Percentiles rank a stretch among this genome's conserved stretches.
Conservation (phyloP, 2,329 filamentous ascomycete genomes). For the Madurella mycetomatis region DNA sequence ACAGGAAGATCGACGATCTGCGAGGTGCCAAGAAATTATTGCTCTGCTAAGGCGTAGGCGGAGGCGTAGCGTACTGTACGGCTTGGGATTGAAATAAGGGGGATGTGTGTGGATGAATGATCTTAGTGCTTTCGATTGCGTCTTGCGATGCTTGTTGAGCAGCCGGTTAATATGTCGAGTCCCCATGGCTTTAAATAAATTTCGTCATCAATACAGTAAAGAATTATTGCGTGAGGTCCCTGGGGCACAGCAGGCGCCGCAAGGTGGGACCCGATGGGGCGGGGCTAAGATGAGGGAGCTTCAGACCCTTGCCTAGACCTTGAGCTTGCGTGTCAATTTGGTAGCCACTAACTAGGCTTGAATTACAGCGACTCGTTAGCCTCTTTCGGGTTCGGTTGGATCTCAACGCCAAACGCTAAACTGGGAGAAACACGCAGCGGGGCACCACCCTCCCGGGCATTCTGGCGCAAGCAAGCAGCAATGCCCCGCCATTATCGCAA, state of each 20-base stretch:
- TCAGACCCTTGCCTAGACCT: too few relatives aligned
- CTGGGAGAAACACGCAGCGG: background rate
- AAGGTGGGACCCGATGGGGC: too few relatives aligned
- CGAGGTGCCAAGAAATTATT: constrained; percentile 25
- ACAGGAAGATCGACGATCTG: constrained; percentile 27
- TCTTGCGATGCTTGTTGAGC: too few relatives aligned
- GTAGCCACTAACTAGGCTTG: background rate
- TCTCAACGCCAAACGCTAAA: background rate
- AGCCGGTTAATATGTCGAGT: too few relatives aligned
- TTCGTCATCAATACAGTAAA: too few relatives aligned
- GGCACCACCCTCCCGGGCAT: background rate
- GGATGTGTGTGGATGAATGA: background rate
- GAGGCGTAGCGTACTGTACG: background rate
- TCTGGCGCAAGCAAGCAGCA: constrained; percentile 7
- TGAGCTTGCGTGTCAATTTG: too few relatives aligned
- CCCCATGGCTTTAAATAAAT: too few relatives aligned
- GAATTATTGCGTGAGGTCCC: too few relatives aligned
- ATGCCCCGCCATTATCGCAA: constrained; percentile 27
- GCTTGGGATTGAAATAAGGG: background rate
- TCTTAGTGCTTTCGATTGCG: too few relatives aligned
- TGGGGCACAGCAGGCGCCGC: too few relatives aligned
- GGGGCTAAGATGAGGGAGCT: too few relatives aligned
- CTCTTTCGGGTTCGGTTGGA: background rate
- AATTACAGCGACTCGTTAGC: background rate
- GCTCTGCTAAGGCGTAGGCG: background rate